Conservation (phyloP, 2,329 filamentous ascomycete species). For the Reticulascus tulasneorum region DNA sequence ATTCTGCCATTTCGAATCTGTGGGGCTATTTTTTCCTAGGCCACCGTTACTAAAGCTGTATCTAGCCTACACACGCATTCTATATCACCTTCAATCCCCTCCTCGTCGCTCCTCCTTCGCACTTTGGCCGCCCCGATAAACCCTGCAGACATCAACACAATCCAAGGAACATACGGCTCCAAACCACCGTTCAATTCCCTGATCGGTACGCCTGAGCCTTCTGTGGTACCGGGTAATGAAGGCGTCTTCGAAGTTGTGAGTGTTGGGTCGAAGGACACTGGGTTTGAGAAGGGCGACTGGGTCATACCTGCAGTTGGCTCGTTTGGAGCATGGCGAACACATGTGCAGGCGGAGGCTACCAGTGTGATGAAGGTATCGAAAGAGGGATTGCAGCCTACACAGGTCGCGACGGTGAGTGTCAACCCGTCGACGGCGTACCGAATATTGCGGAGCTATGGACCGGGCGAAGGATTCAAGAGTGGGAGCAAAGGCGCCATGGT, state of each 20-base stretch:
- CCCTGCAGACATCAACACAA: conserved; percentile 95
- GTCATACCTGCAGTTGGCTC: conserved; percentile 80
- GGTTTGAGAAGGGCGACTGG: conserved; percentile 77
- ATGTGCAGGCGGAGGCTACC: conserved; percentile 61
- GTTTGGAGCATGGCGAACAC: conserved; percentile 93
- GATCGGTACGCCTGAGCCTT: conserved; percentile 72
- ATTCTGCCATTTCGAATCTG: too few relatives aligned
- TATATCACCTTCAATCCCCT: conserved; percentile 69
- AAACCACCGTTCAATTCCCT: conserved; percentile 73
- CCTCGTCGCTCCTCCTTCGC: conserved; percentile 67
- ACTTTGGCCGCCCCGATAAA: conserved; percentile 92
- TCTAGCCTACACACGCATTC: conserved; percentile 65
- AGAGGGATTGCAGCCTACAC: conserved; percentile 66
- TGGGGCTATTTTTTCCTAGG: too few relatives aligned
- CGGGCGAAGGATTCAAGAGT: conserved; percentile 38
- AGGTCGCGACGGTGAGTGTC: conserved; percentile 83
- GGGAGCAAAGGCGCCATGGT: conserved; percentile 36
- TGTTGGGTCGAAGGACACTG: conserved; percentile 52
- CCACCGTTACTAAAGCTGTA: too few relatives aligned
- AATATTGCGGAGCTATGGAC: conserved; percentile 78
- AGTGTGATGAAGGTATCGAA: conserved; percentile 67
- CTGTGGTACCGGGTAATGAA: conserved; percentile 83
- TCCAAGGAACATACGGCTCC: conserved; percentile 92
- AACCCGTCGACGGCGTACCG: conserved; percentile 95
- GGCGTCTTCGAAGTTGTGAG: conserved; percentile 87